A percentile compares a stretch with the other conserved stretches of the same genome.
phyloP scores from a whole-genome alignment of 148 eudicot species.

The Selenicereus undatus region DNA sequence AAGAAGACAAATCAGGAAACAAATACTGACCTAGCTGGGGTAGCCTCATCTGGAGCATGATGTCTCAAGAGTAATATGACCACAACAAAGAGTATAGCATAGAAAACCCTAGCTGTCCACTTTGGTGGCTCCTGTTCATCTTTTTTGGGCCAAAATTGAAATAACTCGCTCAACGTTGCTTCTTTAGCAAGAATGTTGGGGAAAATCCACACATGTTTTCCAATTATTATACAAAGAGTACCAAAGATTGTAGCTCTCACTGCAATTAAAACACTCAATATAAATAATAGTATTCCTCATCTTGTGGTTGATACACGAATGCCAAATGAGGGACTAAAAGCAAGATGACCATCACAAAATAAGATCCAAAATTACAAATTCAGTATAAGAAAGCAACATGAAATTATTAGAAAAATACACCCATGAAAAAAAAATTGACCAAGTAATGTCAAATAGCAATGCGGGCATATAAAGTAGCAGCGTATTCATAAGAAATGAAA shows the following conservation, averaged over 20 bases:
- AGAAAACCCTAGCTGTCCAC: slow-evolving; percentile 88
- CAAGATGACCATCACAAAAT: not conserved
- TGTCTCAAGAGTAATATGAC: slow-evolving; percentile 74
- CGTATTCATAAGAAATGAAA: too few relatives aligned
- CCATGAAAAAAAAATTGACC: too few relatives aligned
- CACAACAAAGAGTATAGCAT: slow-evolving; percentile 54
- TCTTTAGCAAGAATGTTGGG: slow-evolving; percentile 99
- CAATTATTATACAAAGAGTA: slow-evolving; percentile 66
- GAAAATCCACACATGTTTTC: slow-evolving; percentile 89
- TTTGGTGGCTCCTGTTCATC: slow-evolving; percentile 91
- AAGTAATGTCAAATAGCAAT: too few relatives aligned
- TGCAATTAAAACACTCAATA: slow-evolving; percentile 30
- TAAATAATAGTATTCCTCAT: not conserved
- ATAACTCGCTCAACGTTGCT: slow-evolving; percentile 84
- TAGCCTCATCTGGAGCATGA: slow-evolving; percentile 99
- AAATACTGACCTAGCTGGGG: slow-evolving; percentile 78
- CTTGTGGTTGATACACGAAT: not conserved
- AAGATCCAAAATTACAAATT: too few relatives aligned
- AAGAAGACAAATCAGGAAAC: not conserved
- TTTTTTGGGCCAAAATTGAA: slow-evolving; percentile 94
- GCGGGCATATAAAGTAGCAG: too few relatives aligned
- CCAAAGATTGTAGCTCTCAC: slow-evolving; percentile 89
- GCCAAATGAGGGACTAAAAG: not conserved
- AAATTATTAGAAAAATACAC: too few relatives aligned
- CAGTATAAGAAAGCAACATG: too few relatives aligned